These are phyloP conservation scores for Rhinocladiella similis DNA, from an alignment of 2,329 filamentous ascomycete genomes.

Conservation along the genomic window DNA sequence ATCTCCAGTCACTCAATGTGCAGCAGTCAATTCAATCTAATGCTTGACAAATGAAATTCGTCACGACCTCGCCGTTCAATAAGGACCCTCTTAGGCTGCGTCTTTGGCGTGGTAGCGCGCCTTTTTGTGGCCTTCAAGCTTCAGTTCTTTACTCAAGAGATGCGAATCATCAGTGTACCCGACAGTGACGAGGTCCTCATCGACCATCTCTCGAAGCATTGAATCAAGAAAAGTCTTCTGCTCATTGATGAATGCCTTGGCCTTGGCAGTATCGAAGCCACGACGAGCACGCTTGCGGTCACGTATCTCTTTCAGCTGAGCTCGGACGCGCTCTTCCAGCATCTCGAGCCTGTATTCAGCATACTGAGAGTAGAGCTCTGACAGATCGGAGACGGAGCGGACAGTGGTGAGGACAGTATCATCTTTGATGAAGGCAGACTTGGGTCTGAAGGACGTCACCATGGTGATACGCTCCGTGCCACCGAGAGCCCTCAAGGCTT, in stretches of 20 bases:
- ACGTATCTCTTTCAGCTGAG: constrained; percentile 40
- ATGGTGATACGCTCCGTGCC: constrained; percentile 64
- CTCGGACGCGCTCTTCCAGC: constrained; percentile 58
- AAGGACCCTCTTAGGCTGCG: background rate
- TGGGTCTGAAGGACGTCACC: constrained; percentile 66
- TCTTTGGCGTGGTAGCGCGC: constrained; percentile 6
- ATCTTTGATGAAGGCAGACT: constrained; percentile 55
- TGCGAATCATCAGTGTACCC: constrained; percentile 39
- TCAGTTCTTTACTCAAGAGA: constrained; percentile 39
- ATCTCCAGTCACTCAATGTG: too few species aligned
- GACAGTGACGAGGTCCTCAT: constrained; percentile 40
- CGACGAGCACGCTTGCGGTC: constrained; percentile 36
- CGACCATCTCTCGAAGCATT: constrained; percentile 44
- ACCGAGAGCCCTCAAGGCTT: constrained; percentile 60
- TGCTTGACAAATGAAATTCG: background rate
- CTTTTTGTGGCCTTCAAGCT: constrained; percentile 32
- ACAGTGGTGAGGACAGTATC: constrained; percentile 63
- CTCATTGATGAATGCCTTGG: constrained; percentile 34
- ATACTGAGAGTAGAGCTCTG: constrained; percentile 62
- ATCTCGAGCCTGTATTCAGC: constrained; percentile 64
- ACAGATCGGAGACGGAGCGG: constrained; percentile 58
- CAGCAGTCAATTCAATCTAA: too few species aligned
- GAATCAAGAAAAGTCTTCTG: constrained; percentile 37
- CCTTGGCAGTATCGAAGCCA: constrained; percentile 33
- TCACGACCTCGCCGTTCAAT: background rate